Conservation (phyloP, 2,329 filamentous ascomycete species). For the Ophiostoma angusticollis region DNA sequence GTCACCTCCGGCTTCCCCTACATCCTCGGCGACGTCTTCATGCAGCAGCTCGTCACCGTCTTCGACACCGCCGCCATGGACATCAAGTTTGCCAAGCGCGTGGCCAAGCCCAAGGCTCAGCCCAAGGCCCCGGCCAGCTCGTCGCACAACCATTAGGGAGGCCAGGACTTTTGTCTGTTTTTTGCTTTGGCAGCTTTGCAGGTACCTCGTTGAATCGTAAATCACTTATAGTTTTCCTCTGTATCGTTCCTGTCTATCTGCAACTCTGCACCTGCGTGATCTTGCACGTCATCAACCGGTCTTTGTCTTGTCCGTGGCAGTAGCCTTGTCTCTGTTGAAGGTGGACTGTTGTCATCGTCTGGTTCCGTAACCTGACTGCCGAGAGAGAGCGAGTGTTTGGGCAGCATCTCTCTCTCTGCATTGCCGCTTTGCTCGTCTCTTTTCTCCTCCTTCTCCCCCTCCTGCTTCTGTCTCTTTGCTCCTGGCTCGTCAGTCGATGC, state of each 20-base stretch:
- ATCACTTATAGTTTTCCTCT: too few species aligned
- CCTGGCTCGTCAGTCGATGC: background rate
- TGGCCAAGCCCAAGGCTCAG: background rate
- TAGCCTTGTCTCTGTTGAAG: too few species aligned
- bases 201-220: too few species aligned
- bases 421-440: background rate
- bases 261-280: too few species aligned
- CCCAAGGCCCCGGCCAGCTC: background rate
- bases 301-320: too few species aligned
- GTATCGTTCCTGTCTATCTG: too few species aligned
- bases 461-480: slow-evolving; percentile 1
- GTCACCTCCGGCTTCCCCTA: slow-evolving; percentile 10
- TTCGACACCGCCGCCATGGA: slow-evolving; percentile 22
- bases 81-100: slow-evolving; percentile 18
- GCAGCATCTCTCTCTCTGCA: background rate
- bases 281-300: too few species aligned
- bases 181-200: too few species aligned
- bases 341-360: too few species aligned
- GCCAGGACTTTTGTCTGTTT: too few species aligned
- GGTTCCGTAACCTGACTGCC: too few species aligned
- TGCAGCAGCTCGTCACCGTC: slow-evolving; percentile 16
- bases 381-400: too few species aligned
- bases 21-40: slow-evolving; percentile 17
- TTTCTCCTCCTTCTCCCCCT: background rate
- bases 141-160: background rate